Base-by-base conservation (phyloP, 176 grass and related monocot genomes). In the Oryza rufipogon region DNA sequence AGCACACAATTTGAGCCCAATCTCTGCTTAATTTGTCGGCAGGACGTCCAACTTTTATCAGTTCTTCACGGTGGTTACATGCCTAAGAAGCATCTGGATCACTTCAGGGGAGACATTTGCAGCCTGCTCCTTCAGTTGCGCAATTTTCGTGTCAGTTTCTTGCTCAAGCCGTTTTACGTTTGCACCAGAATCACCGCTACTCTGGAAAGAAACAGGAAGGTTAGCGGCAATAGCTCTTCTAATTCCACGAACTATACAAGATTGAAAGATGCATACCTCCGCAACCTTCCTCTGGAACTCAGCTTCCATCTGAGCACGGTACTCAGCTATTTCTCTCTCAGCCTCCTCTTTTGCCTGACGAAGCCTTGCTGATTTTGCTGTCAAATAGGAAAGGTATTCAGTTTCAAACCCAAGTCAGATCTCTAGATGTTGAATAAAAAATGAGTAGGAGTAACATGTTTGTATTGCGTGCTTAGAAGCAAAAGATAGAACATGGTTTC, bases 151-250 rank as follows among this genome's bases (percentile, higher is more conserved):
- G 1, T 80, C 72, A 2, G 91, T 97, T 75, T 97, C 94, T 83
- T 91, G 69, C 68, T 97, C 89, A 42, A 97, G 89, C 13, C 91
- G 87, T 44, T 91, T 97, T 39, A 97, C 89, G 41, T 91, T 97
- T 11, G 86, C 87, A 23, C 91, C 94, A 4, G 94, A 93, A 46
- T 89, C 87, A 32, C 94, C 87, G 10, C 87, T 91, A 83, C 86
- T 93, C 91, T 97, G 82, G 70, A 38, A 25, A 22, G 20, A 54
- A 38, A n/a, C 7, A 26, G 30, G 60, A 41, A 60, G 15, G 11
- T 86, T 61, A 82, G 15, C 73, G 38, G 39, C 54, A 66, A 68
- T 51, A 73, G 58, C 14, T 33, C 56, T 46, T 56, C 28, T 73
- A 15, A 56, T 66, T 19, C 20, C 65, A 30, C 3, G 15, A 5